Conservation (phyloP, 139 green algal species). For the Chlamydomonas sp. region DNA sequence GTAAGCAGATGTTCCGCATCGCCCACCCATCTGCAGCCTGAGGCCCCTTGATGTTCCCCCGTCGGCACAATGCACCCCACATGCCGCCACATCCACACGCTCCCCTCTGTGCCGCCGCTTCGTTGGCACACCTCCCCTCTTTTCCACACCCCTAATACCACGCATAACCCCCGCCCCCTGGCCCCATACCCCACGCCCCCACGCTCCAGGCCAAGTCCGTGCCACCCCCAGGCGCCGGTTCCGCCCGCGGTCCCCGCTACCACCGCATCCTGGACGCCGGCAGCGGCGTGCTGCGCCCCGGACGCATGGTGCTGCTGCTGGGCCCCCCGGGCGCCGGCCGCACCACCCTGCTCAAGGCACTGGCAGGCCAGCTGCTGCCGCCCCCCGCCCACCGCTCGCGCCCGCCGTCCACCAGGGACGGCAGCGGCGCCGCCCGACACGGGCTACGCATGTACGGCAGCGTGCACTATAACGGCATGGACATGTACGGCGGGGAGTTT, state of each 20-base stretch:
- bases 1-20: neutral
- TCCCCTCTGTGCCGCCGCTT: too few relatives aligned
- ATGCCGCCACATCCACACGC: too few relatives aligned
- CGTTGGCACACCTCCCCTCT: too few relatives aligned
- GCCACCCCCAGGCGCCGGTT: too few relatives aligned
- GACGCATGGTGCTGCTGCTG: constrained; percentile 70
- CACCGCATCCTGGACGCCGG: constrained; percentile 9
- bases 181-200: neutral
- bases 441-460: constrained; percentile 12
- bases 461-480: constrained; percentile 51
- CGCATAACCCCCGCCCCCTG: too few relatives aligned
- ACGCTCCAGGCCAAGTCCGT: neutral
- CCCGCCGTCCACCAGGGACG: neutral
- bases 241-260: neutral
- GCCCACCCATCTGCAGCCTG: neutral
- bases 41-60: neutral
- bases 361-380: constrained; percentile 62
- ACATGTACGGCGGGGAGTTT: constrained; percentile 42
- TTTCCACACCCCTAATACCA: too few relatives aligned
- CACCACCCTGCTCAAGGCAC: constrained; percentile 67
- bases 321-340: constrained; percentile 77
- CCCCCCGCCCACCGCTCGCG: neutral
- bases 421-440: neutral
- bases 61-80: too few relatives aligned
- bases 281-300: constrained; percentile 43